These are phyloP conservation scores for Saturnispora diversa DNA, from an alignment of 805 yeast genomes.

Conservation along the genomic window DNA sequence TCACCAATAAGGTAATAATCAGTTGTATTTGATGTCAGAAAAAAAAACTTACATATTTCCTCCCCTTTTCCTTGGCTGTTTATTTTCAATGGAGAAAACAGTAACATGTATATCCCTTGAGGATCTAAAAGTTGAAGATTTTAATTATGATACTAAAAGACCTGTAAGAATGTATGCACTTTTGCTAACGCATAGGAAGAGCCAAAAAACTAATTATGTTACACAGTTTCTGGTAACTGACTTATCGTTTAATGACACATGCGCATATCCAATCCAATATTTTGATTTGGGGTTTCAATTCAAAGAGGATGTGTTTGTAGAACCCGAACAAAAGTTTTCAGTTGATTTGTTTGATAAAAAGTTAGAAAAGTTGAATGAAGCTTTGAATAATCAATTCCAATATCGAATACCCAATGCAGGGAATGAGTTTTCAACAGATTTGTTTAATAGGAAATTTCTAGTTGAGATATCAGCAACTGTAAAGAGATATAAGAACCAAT, in stretches of 20 bases:
- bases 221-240: conserved; percentile 5
- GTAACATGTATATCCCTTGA: conserved; percentile 2
- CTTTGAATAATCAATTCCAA: not conserved
- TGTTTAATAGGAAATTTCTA: conserved; percentile 16
- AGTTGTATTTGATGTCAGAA: too few species aligned
- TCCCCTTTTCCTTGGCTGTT: too few species aligned
- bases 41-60: too few species aligned
- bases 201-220: not conserved
- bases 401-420: not conserved
- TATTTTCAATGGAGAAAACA: conserved; percentile 5
- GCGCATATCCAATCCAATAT: conserved; percentile 1
- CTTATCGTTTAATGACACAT: conserved; percentile 4
- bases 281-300: not conserved
- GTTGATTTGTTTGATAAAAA: conserved; percentile 7
- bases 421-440: conserved; percentile 4
- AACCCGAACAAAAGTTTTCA: conserved; percentile 4
- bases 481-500: conserved; percentile 14
- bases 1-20: too few species aligned
- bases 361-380: not conserved
- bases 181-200: conserved; percentile 1
- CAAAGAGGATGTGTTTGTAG: conserved; percentile 1
- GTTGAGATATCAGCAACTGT: conserved; percentile 17
- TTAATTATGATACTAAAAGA: not conserved
- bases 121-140: conserved; percentile 1
- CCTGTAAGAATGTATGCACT: conserved; percentile 5